Evolutionary conservation across 352 stramenopile genomes (phyloP).

Genomic region (Aphanomyces stellatus): DNA sequence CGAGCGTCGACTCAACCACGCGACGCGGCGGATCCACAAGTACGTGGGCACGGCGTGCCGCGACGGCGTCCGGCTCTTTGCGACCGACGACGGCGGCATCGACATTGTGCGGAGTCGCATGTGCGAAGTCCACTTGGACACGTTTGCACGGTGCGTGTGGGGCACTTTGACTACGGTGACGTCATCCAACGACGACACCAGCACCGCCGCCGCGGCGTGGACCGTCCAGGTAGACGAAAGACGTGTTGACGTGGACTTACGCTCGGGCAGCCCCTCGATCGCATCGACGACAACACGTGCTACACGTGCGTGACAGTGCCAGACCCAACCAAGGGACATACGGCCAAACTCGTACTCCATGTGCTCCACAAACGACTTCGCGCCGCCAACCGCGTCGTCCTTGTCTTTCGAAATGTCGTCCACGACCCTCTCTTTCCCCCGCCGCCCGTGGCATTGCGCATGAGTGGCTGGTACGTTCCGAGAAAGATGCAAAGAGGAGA

Average conservation of each 20-base stretch:
- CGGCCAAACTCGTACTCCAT: too few relatives aligned
- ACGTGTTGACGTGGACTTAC: not conserved
- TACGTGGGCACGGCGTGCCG: not conserved
- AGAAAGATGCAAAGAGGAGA: not conserved
- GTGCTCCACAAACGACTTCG: not conserved
- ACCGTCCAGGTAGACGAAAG: not conserved
- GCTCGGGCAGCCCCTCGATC: not conserved
- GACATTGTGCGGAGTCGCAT: not conserved
- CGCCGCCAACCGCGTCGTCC: not conserved
- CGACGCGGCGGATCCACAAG: not conserved
- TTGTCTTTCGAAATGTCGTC: slow-evolving; percentile 5
- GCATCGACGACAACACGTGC: not conserved
- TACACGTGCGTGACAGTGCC: not conserved
- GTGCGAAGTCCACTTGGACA: not conserved
- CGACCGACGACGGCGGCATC: not conserved
- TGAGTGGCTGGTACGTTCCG: not conserved
- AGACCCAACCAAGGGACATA: too few relatives aligned
- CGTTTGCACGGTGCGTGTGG: not conserved
- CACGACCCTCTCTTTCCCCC: not conserved
- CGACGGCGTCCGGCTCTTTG: not conserved
- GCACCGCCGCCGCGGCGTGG: too few relatives aligned
- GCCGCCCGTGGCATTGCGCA: not conserved
- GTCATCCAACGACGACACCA: too few relatives aligned
- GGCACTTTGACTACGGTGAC: not conserved
- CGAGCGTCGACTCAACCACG: too few relatives aligned